Base-by-base conservation (phyloP, 2,329 filamentous ascomycete genomes). In the Akanthomyces lecanii region DNA sequence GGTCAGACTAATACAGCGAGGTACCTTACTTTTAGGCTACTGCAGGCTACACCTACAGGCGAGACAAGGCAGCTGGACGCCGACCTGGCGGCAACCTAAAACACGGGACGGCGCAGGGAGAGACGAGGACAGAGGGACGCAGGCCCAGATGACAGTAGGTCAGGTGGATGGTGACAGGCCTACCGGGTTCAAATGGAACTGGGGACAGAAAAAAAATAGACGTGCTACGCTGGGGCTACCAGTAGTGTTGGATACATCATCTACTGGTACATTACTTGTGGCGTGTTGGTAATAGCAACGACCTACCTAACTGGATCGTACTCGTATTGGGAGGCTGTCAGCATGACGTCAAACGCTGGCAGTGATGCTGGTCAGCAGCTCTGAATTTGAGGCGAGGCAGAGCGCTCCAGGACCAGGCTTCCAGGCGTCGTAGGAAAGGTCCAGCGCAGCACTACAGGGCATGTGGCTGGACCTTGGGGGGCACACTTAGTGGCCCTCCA, bases 41-140 rank as follows among this genome's bases (percentile, higher is more conserved):
- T 30, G 5, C 12, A 30, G 28, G 28, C 28, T 30, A 6, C 28
- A 4, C 28, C 28, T 30, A 11, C 3, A 50, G n/a, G 21, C 42
- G 45, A 38, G 51, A 16, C 33, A 38, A 33, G 18, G 51, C n/a
- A 36, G 4, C 36, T 36, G 50, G 50, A 18, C 50, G 33, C 36
- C 36, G 36, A 10, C 47, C 6, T 38, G 30, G 51, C 5, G 30
- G 51, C 5, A 59, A 40, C 45, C 33, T 59, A 51, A 51, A 59
- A 59, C 56, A 59, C 54, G n/a, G 54, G 54, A 57, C 28, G 42
- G 30, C 28, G 54, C 42, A 57, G 54, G 28, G 25, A 57, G 16
- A 16, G 52, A 42, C 53, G 25, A 58, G 14, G 21, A 11, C 25
- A 21, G 11, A 55, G 21, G 10, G 51, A 40, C 7, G 14, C 18